Conservation (phyloP, 805 yeast genomes). For the Sporopachydermia quercuum region DNA sequence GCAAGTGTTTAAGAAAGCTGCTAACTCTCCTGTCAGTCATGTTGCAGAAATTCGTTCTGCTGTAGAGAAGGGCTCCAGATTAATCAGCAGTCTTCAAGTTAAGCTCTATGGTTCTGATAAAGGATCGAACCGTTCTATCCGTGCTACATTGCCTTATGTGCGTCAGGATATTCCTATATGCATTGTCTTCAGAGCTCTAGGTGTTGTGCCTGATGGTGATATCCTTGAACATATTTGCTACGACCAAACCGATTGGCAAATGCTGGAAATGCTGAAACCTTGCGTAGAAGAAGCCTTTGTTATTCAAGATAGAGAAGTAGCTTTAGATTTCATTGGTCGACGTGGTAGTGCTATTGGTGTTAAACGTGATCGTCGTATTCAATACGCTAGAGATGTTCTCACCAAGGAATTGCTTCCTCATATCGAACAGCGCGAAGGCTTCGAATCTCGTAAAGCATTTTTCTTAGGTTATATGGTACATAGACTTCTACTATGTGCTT, state of each 20-base stretch:
- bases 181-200: conserved; percentile 92
- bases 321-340: conserved; percentile 94
- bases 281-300: conserved; percentile 99
- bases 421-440: conserved; percentile 94
- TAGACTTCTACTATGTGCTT: conserved; percentile 83
- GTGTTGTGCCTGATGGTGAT: conserved; percentile 98
- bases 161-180: conserved; percentile 96
- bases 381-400: conserved; percentile 91
- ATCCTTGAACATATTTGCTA: conserved; percentile 95
- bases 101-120: conserved; percentile 62
- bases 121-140: conserved; percentile 70
- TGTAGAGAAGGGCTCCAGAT: conserved; percentile 90
- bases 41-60: conserved; percentile 96
- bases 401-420: conserved; percentile 95
- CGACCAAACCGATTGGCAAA: conserved; percentile 97
- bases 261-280: conserved; percentile 97
- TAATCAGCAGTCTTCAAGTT: conserved; percentile 87
- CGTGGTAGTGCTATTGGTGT: conserved; percentile 96
- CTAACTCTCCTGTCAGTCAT: conserved; percentile 92
- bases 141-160: conserved; percentile 91
- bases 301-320: conserved; percentile 95
- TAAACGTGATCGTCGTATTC: conserved; percentile 93
- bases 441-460: conserved; percentile 91
- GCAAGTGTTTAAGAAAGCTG: conserved; percentile 95
- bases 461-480: conserved; percentile 97